These are phyloP conservation scores for Hortiboletus flavorubellus DNA, from an alignment of 768 basidiomycete species.

Conservation along the genomic window DNA sequence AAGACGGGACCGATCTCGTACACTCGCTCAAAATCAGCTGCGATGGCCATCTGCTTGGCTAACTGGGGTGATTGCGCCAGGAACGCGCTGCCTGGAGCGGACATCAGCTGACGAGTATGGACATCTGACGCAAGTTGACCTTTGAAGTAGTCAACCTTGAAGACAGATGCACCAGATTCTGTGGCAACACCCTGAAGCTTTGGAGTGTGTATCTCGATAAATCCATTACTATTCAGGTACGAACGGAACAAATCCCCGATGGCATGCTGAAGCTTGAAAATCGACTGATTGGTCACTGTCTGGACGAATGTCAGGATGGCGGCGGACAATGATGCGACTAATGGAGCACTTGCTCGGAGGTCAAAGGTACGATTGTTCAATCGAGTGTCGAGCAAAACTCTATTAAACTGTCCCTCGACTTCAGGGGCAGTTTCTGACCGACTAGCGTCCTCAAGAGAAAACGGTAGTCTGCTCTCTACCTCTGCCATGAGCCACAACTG, in stretches of 20 bases:
- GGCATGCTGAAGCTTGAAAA: slow-evolving; percentile 89
- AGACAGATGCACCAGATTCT: slow-evolving; percentile 94
- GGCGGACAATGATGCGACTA: neutral
- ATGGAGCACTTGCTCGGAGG: slow-evolving; percentile 62
- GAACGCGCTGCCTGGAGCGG: slow-evolving; percentile 71
- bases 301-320: slow-evolving; percentile 31
- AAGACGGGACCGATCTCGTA: slow-evolving; percentile 98
- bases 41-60: slow-evolving; percentile 99
- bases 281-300: slow-evolving; percentile 94
- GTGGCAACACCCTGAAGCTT: slow-evolving; percentile 97
- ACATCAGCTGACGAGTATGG: neutral
- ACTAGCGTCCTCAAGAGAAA: slow-evolving; percentile 89
- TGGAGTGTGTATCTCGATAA: slow-evolving; percentile 95
- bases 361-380: slow-evolving; percentile 94
- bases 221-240: slow-evolving; percentile 68
- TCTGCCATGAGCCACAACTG: slow-evolving; percentile 83
- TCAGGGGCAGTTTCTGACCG: slow-evolving; percentile 75
- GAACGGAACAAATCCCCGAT: slow-evolving; percentile 87
- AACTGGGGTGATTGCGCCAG: slow-evolving; percentile 97
- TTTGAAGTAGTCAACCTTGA: slow-evolving; percentile 98
- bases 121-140: slow-evolving; percentile 36
- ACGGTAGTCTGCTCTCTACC: slow-evolving; percentile 77
- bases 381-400: slow-evolving; percentile 88
- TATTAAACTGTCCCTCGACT: slow-evolving; percentile 61
- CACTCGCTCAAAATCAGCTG: slow-evolving; percentile 96